phyloP scores from a whole-genome alignment of 2,329 filamentous ascomycete genomes.

The Pseudogymnoascus sp. region DNA sequence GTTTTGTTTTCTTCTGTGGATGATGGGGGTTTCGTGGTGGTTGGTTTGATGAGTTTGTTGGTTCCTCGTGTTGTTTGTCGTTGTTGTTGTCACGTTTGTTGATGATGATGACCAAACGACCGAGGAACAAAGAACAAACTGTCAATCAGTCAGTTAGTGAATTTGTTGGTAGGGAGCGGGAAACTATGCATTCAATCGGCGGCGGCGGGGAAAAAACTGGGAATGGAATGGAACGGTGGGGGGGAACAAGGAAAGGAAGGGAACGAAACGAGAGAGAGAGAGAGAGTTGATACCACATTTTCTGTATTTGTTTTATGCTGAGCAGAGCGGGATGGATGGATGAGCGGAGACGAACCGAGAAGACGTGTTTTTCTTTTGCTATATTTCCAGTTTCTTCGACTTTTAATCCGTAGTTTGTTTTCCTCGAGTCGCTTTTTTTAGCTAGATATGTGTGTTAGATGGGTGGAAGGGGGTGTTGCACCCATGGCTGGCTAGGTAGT shows the following conservation, averaged over 20 bases:
- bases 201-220: neutral
- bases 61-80: neutral
- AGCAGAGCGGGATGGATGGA: neutral
- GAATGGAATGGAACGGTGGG: neutral
- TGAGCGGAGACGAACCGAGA: neutral
- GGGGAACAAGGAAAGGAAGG: neutral
- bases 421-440: neutral
- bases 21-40: neutral
- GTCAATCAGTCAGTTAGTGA: neutral
- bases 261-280: neutral
- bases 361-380: neutral
- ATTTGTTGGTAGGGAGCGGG: neutral
- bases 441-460: neutral
- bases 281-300: constrained; percentile 2
- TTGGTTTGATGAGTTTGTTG: neutral
- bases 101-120: neutral
- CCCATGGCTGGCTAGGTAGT: neutral
- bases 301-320: neutral
- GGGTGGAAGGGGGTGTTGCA: neutral
- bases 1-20: neutral
- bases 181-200: neutral
- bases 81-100: neutral
- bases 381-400: neutral
- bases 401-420: neutral
- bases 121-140: neutral